Base-by-base conservation (phyloP, 176 grass and related monocot species). In the Pontederia paniculata region DNA sequence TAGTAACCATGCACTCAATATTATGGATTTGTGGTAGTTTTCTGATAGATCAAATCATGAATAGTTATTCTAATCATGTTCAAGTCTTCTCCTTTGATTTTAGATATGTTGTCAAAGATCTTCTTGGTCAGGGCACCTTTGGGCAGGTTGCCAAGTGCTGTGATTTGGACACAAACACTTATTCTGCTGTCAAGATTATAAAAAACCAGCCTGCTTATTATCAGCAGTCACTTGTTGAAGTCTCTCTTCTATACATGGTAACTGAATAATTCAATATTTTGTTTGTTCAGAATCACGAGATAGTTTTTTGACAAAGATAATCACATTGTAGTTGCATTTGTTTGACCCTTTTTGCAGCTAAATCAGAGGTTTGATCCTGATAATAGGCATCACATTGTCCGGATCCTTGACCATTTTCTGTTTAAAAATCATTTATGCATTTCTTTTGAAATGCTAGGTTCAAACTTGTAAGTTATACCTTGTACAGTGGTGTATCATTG, bases 131-230 rank as follows among this genome's bases (percentile, higher is more conserved):
- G 88, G 94, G 94, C 73, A 91, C 94, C 17, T 98, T 98, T 56
- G 94, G 94, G 65, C 94, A 98, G 53, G 94, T 98, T 66, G 87
- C 77, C 9, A 91, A 91, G 75, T 93, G 94, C 83, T 98, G 87
- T 86, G 80, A 82, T 82, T 57, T 73, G 52, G 78, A 93, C 68
- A 80, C 83, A 60, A 82, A 76, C 69, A 74, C 6, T 65, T 88
- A 82, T 74, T 68, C 91, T 79, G 94, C 94, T 45, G 87, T 98
- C 20, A 98, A 98, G 54, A 83, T 98, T 67, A 98, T 98, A 71
- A 98, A 98, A 79, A 98, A 98, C 14, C 86, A 93, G 60, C 87
- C 94, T 66, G 94, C 94, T 63, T 98, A 88, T 78, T 91, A 83
- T 77, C 87, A 77, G 67, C 94, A 98, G 64, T 83, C 87, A 23